phyloP scores from a whole-genome alignment of 164 flowering plant genomes.

The Liriodendron chinense region DNA sequence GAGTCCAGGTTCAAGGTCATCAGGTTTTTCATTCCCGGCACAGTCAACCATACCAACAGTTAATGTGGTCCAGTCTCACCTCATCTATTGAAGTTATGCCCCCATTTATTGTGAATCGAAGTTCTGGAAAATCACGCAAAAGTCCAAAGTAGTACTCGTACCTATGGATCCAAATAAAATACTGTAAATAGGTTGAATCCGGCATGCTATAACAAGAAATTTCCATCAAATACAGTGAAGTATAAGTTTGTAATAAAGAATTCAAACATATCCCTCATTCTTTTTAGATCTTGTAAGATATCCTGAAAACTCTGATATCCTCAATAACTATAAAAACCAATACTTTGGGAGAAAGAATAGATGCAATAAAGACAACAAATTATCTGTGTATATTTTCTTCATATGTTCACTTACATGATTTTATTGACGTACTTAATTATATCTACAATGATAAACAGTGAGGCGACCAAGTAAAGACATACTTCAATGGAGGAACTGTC shows the following conservation, averaged over 20 bases:
- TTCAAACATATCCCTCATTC: neutral
- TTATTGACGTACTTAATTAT: neutral
- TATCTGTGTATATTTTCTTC: neutral
- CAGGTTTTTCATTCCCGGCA: neutral
- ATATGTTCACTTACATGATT: neutral
- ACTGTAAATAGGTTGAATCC: slow-evolving; percentile 1
- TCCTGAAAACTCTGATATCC: neutral
- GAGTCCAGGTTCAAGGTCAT: neutral
- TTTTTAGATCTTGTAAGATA: neutral
- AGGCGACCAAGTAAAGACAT: slow-evolving; percentile 20
- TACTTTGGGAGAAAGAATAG: neutral
- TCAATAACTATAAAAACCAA: neutral
- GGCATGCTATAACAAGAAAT: neutral
- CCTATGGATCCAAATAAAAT: slow-evolving; percentile 40
- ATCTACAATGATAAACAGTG: neutral
- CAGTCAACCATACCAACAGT: slow-evolving; percentile 6
- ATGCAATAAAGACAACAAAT: neutral
- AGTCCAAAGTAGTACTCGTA: slow-evolving; percentile 88
- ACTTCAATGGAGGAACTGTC: slow-evolving; percentile 88
- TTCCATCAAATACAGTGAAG: too few relatives aligned
- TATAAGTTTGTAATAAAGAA: neutral
- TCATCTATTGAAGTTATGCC: slow-evolving; percentile 74
- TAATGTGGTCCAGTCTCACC: slow-evolving; percentile 38
- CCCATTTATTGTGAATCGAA: slow-evolving; percentile 90
- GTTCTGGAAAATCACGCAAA: slow-evolving; percentile 91